Evolutionary conservation across 192 early-diverging fungal genomes (phyloP), one percentile per base, ranked within the genome.

Genomic region (Radiomyces spectabilis): DNA sequence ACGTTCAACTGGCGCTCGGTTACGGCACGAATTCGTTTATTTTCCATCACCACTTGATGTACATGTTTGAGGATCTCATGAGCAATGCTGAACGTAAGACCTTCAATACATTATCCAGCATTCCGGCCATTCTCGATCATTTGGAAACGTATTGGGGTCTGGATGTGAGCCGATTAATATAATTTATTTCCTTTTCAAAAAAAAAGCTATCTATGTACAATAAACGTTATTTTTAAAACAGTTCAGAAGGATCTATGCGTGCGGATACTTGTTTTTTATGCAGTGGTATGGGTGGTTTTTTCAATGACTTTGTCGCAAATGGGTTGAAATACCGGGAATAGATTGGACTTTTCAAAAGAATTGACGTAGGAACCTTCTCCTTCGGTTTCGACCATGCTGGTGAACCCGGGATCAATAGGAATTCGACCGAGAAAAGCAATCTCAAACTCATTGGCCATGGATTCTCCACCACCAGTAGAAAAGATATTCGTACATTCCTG

Each of bases 1-100:
- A 86, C 57, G 72, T 90, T 19, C 74, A 80, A 43, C 37, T 75
- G 3, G 83, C 84, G 2, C 33, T 93, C 4, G 82, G 72, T 2
- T 93, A 88, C 58, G 94, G 95, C 25, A 86, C 89, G 16, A 85
- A 85, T 25, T 75, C 76, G 1, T 86, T 86, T 59, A 92, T 98
- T 24, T 78, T 92, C 30, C 94, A 96, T 53, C 95, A 98, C 57
- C 95, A 98, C 61, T 51, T 98, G 24, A 93, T 94, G 89, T 97
- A 77, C 68, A 96, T 96, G 93, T 74, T 93, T 50, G 94, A 96
- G 51, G 75, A 76, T 38, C 42, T 74, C 22, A 92, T 97, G 92
- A 81, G 76, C 53, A 78, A 78, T 41, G 74, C 85, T 5, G 89
- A 98, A 51, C 81, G 86, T 39, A 87, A 84, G 64, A 83, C 83